Percentiles rank a stretch among this genome's conserved stretches.
phyloP scores from a whole-genome alignment of 2,329 filamentous ascomycete species.

The Colletotrichum sp. region DNA sequence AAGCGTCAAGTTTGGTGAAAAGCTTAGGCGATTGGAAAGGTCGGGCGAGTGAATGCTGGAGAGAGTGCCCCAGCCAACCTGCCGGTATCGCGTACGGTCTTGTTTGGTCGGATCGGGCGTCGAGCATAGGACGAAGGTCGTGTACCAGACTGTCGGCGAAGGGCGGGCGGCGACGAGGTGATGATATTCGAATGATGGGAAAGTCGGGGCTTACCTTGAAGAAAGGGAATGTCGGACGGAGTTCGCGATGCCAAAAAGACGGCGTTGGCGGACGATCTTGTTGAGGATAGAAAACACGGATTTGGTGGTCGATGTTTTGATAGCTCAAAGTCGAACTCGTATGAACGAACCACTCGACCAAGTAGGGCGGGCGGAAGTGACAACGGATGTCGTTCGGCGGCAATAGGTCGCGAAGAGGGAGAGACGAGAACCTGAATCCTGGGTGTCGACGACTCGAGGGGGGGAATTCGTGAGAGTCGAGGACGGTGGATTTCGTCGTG shows the following conservation, averaged over 20 bases:
- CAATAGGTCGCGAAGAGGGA: background rate
- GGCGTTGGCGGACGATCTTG: background rate
- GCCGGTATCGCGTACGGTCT: background rate
- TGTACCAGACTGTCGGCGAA: background rate
- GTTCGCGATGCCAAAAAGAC: background rate
- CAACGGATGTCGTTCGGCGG: background rate
- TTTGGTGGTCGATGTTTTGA: background rate
- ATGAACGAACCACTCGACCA: background rate
- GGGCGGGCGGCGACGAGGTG: background rate
- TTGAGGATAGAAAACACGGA: background rate
- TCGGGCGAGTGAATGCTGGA: background rate
- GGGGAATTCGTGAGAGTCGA: conserved; percentile 9
- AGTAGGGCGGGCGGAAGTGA: background rate
- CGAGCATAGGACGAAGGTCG: background rate
- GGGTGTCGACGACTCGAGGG: conserved; percentile 11
- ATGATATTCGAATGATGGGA: background rate
- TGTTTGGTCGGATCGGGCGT: background rate
- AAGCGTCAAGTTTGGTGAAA: background rate
- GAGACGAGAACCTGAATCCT: conserved; percentile 19
- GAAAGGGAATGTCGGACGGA: background rate
- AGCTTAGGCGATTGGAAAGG: background rate
- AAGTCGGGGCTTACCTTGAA: conserved; percentile 2
- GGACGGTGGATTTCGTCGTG: conserved; percentile 10
- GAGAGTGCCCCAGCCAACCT: background rate
- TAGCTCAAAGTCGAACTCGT: background rate